phyloP scores from a whole-genome alignment of 2,329 filamentous ascomycete species.

The Ceratocystis albifundus region DNA sequence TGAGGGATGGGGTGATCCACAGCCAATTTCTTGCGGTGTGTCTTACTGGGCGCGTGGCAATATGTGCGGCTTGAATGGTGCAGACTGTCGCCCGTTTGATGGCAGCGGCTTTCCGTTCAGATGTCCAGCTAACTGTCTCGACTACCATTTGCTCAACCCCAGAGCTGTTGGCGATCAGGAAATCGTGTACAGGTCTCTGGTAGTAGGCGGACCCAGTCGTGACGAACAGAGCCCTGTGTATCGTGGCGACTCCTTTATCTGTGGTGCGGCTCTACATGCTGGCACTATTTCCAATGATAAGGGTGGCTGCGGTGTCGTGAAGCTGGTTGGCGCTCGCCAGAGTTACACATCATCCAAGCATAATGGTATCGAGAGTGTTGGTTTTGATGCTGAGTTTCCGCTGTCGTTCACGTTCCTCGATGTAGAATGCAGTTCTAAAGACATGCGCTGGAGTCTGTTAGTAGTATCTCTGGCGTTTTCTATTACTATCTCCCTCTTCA shows the following conservation, averaged over 20 bases:
- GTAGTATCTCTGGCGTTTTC: slow-evolving; percentile 73
- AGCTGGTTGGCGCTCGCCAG: slow-evolving; percentile 55
- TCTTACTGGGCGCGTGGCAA: slow-evolving; percentile 63
- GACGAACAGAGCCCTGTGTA: slow-evolving; percentile 49
- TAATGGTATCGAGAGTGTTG: slow-evolving; percentile 65
- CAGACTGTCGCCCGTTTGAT: slow-evolving; percentile 62
- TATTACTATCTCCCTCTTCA: slow-evolving; percentile 66
- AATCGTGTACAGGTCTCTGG: slow-evolving; percentile 51
- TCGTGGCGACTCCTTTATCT: slow-evolving; percentile 81
- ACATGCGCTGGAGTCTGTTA: slow-evolving; percentile 75
- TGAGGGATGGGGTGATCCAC: slow-evolving; percentile 54
- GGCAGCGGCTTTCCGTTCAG: slow-evolving; percentile 60
- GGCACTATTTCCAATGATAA: slow-evolving; percentile 59
- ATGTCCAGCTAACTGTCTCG: slow-evolving; percentile 61
- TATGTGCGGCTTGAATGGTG: slow-evolving; percentile 61
- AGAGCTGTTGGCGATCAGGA: slow-evolving; percentile 62
- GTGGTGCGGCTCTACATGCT: slow-evolving; percentile 71
- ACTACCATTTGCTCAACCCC: slow-evolving; percentile 55
- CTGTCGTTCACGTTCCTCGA: slow-evolving; percentile 68
- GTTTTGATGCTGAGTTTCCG: slow-evolving; percentile 82
- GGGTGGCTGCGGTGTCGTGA: slow-evolving; percentile 74
- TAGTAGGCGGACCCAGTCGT: slow-evolving; percentile 53
- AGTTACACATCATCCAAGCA: slow-evolving; percentile 51
- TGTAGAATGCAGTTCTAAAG: slow-evolving; percentile 56
- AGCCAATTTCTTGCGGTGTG: slow-evolving; percentile 53